phyloP scores from a whole-genome alignment of 2,329 filamentous ascomycete species.

The Trichophyton verrucosum region DNA sequence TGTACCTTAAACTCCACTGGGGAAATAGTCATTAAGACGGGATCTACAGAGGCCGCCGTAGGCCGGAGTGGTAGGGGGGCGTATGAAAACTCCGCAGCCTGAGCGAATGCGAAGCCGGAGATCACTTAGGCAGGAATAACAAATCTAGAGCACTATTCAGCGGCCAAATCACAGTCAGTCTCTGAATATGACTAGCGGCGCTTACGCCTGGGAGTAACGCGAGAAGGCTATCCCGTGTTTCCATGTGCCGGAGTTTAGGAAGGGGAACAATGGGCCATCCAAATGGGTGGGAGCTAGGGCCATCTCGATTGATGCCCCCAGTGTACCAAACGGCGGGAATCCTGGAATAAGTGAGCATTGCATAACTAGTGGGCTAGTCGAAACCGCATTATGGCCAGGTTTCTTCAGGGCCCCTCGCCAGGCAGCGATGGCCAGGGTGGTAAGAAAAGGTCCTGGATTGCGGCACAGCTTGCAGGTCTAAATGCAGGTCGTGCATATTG shows the following conservation, averaged over 20 bases:
- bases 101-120: not conserved
- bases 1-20: not conserved
- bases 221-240: not conserved
- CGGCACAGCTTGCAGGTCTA: not conserved
- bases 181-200: not conserved
- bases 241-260: not conserved
- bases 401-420: not conserved
- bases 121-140: not conserved
- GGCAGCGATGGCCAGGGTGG: not conserved
- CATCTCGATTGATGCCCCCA: not conserved
- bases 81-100: not conserved
- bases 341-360: not conserved
- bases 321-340: not conserved
- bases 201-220: not conserved
- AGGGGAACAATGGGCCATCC: too few relatives aligned
- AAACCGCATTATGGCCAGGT: not conserved
- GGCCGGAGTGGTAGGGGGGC: not conserved
- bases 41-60: constrained; percentile 1
- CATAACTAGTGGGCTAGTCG: not conserved
- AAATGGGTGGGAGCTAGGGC: not conserved
- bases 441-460: not conserved
- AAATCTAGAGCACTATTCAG: not conserved
- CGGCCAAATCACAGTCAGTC: not conserved
- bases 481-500: not conserved
- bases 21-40: not conserved